A percentile compares a stretch with the other conserved stretches of the same genome.
Conservation (phyloP, 768 basidiomycete genomes). For the Mycena sanguinolenta region DNA sequence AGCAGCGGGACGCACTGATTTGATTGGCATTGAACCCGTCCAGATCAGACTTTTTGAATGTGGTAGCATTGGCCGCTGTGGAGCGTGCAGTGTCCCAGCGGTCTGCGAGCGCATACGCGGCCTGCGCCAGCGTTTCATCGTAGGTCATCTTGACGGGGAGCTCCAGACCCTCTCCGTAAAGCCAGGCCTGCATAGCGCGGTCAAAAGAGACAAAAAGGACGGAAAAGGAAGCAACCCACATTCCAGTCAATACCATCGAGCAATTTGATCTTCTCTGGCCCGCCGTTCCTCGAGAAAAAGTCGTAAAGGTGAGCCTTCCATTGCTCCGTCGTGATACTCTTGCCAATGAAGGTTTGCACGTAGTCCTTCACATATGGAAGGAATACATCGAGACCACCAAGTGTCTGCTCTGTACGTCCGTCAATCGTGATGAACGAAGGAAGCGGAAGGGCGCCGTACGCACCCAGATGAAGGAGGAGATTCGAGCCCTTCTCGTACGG, state of each 20-base stretch:
- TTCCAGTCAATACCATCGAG: constrained; percentile 85
- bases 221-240: constrained; percentile 54
- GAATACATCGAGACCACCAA: constrained; percentile 89
- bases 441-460: neutral
- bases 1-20: constrained; percentile 64
- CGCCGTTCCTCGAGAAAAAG: constrained; percentile 74
- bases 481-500: constrained; percentile 94
- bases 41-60: constrained; percentile 74
- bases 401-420: constrained; percentile 65
- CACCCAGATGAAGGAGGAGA: constrained; percentile 87
- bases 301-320: constrained; percentile 86
- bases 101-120: constrained; percentile 79
- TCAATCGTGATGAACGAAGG: neutral
- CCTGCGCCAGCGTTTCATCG: constrained; percentile 76
- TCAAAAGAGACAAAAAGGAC: neutral
- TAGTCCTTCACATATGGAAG: constrained; percentile 89
- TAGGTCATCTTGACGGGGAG: constrained; percentile 84
- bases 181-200: constrained; percentile 69
- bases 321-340: constrained; percentile 85
- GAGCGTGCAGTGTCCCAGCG: constrained; percentile 79
- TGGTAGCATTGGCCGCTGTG: constrained; percentile 52
- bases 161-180: constrained; percentile 81
- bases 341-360: constrained; percentile 83
- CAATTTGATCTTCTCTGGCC: constrained; percentile 70
- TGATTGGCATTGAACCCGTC: constrained; percentile 79